A percentile compares a stretch with the other conserved stretches of the same genome.
Conservation (phyloP, 345 rosid species). For the Rhodamnia rubescens region DNA sequence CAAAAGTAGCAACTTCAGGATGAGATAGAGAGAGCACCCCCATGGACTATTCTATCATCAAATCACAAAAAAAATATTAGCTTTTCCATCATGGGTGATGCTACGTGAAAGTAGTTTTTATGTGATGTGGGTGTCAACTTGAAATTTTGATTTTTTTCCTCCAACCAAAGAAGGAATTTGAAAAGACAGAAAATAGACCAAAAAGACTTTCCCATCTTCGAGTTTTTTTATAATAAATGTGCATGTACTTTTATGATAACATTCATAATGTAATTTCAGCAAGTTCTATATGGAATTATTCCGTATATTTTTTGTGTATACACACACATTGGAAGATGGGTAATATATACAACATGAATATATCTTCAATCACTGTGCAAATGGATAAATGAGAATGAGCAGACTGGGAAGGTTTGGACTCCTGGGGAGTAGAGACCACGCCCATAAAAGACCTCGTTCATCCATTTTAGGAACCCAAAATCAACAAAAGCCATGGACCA, state of each 20-base stretch:
- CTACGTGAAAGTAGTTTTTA: not conserved
- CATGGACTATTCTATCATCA: not conserved
- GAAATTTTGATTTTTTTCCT: not conserved
- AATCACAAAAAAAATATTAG: not conserved
- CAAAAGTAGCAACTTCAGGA: not conserved
- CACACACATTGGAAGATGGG: too few relatives aligned
- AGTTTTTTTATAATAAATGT: not conserved
- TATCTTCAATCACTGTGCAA: not conserved
- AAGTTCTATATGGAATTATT: not conserved
- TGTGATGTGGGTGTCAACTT: not conserved
- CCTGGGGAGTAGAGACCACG: conserved; percentile 33
- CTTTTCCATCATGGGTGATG: not conserved
- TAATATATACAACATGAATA: not conserved
- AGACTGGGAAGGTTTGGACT: not conserved
- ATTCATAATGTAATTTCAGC: not conserved
- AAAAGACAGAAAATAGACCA: not conserved
- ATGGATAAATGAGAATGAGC: not conserved
- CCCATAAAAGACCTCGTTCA: conserved; percentile 5
- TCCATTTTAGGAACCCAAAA: not conserved
- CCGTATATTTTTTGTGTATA: too few relatives aligned
- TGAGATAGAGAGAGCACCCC: not conserved
- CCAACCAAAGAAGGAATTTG: not conserved
- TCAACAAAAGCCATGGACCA: conserved; percentile 27
- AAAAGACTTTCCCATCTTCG: not conserved
- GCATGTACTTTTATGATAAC: not conserved